Conservation (phyloP, 2,329 filamentous ascomycete genomes). For the Teratosphaeria epicoccoides region DNA sequence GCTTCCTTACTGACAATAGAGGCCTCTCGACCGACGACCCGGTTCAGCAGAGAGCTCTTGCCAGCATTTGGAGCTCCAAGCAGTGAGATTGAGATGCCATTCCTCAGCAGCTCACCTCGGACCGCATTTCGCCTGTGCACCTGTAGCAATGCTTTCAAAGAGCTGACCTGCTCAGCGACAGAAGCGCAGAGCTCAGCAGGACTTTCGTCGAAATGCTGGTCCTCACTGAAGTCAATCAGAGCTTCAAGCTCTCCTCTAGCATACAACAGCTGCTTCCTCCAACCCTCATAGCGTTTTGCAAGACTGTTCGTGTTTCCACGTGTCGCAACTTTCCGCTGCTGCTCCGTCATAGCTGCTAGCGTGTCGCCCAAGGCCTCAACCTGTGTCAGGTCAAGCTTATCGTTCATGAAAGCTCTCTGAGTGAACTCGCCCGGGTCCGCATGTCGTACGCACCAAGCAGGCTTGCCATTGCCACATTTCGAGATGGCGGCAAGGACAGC, state of each 20-base stretch:
- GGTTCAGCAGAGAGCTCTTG: slow-evolving; percentile 88
- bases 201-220: slow-evolving; percentile 92
- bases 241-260: slow-evolving; percentile 89
- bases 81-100: slow-evolving; percentile 75
- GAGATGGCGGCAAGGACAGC: slow-evolving; percentile 69
- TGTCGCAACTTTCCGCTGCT: slow-evolving; percentile 79
- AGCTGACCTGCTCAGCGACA: slow-evolving; percentile 54
- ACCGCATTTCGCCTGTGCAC: slow-evolving; percentile 67
- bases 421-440: slow-evolving; percentile 96
- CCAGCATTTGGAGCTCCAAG: slow-evolving; percentile 88
- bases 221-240: slow-evolving; percentile 92
- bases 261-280: slow-evolving; percentile 65
- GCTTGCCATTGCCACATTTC: slow-evolving; percentile 7
- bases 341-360: slow-evolving; percentile 65
- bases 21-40: slow-evolving; percentile 80
- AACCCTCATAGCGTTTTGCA: slow-evolving; percentile 66
- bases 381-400: slow-evolving; percentile 76
- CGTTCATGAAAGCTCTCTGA: slow-evolving; percentile 77
- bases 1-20: slow-evolving; percentile 91
- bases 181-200: slow-evolving; percentile 59
- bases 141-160: slow-evolving; percentile 52
- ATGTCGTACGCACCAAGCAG: slow-evolving; percentile 53
- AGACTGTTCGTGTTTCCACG: slow-evolving; percentile 58
- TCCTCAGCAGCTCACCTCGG: slow-evolving; percentile 70
- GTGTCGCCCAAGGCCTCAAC: slow-evolving; percentile 55